Percentiles rank a stretch among this genome's conserved stretches.
Evolutionary conservation across 2,329 filamentous ascomycete genomes (phyloP).

Genomic region (Clarireedia sp.): DNA sequence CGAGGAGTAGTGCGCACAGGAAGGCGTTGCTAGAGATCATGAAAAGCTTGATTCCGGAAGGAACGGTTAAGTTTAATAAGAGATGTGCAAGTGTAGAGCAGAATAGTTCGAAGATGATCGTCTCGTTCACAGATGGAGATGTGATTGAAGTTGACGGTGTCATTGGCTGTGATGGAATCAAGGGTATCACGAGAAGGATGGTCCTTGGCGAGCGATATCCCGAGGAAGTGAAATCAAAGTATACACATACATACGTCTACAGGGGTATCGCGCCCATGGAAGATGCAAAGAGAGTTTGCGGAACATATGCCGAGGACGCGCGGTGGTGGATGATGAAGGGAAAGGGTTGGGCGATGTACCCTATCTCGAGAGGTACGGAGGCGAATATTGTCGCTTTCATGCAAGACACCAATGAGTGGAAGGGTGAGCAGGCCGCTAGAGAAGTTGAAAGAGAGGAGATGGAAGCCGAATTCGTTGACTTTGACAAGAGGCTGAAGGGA

Average conservation of each 20-base stretch:
- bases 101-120: constrained; percentile 1
- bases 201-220: constrained; percentile 35
- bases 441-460: constrained; percentile 35
- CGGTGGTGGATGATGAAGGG: constrained; percentile 37
- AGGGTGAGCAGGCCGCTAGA: constrained; percentile 30
- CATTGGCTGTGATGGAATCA: constrained; percentile 46
- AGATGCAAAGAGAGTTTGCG: constrained; percentile 33
- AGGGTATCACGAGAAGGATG: constrained; percentile 42
- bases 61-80: constrained; percentile 27
- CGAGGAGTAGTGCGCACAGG: constrained; percentile 35
- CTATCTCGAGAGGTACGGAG: constrained; percentile 44
- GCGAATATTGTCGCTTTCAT: constrained; percentile 48
- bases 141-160: constrained; percentile 32
- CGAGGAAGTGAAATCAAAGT: constrained; percentile 30
- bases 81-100: constrained; percentile 21
- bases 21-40: constrained; percentile 37
- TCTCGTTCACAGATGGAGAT: constrained; percentile 37
- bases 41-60: constrained; percentile 31
- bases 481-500: constrained; percentile 21
- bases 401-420: constrained; percentile 35
- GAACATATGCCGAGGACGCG: constrained; percentile 20
- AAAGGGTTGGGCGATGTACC: constrained; percentile 48
- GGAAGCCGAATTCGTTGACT: constrained; percentile 25
- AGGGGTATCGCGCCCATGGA: constrained; percentile 51
- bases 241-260: constrained; percentile 51